Base-by-base conservation (phyloP, 1,284 basidiomycete species). In the Boletellus dicymbophilus region DNA sequence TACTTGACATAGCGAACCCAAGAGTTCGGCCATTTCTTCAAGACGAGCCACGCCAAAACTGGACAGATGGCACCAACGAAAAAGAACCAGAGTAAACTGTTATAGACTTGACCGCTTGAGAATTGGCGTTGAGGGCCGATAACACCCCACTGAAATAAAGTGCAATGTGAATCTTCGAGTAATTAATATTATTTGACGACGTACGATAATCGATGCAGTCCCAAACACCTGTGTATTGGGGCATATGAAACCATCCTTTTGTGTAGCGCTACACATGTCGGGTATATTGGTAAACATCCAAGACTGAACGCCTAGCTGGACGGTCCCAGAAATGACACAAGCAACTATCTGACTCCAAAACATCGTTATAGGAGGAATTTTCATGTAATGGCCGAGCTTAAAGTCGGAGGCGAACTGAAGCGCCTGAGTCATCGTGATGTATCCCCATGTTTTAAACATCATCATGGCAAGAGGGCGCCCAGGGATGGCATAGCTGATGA, bases 1-100 rank as follows among this genome's bases (percentile, higher is more conserved):
- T 46, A 72, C 71, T 79, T 80, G 60, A 78, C 52, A 60, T 78
- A 78, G 49, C 75, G 72, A 44, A 74, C 59, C 61, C 70, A 68
- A 21, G 68, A 68, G 59, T 75, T 74, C 49, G 72, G 78, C 71
- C 68, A 80, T 54, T 60, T 66, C 46, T 67, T 65, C 38, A 70
- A 69, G 49, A 72, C 62, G 25, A 73, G 46, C 55, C 63, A 79
- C 9, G 66, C 68, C 28, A 67, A 52, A 31, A 79, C 41, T 1
- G 82, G 81, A 27, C 68, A 65, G 21, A 74, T 30, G 20, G 76
- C 71, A 21, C 82, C 83, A 43, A 81, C 57, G 44, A 83, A 72
- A 78, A 85, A 85, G 67, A 80, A 80, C 74, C 77, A 80, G 46
- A 73, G 57, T 22, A 79, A 64, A 55, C 55, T 8, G 21, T 68